Conservation (phyloP, 805 yeast species). For the Priceomyces medius region DNA sequence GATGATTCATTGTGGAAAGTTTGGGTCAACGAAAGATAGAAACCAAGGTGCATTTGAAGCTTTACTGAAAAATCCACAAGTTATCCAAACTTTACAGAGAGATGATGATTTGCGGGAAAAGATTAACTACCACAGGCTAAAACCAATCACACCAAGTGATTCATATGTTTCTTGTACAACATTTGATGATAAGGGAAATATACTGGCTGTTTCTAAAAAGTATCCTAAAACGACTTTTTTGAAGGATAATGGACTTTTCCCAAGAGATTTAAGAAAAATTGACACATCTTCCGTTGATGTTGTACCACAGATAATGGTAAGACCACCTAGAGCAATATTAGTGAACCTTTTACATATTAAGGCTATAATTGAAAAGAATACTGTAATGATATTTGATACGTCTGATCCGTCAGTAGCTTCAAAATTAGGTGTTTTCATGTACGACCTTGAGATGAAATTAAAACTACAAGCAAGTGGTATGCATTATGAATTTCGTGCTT, state of each 20-base stretch:
- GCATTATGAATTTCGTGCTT: conserved; percentile 73
- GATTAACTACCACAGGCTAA: conserved; percentile 20
- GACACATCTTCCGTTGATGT: conserved; percentile 75
- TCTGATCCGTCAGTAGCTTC: conserved; percentile 65
- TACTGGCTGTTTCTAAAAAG: conserved; percentile 66
- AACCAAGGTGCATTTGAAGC: conserved; percentile 2
- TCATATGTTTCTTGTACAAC: conserved; percentile 74
- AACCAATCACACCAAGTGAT: conserved; percentile 49
- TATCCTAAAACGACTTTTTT: conserved; percentile 73
- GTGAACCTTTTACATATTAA: conserved; percentile 84
- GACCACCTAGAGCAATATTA: conserved; percentile 69
- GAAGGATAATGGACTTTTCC: conserved; percentile 68
- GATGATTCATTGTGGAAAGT: neutral
- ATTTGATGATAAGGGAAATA: conserved; percentile 67
- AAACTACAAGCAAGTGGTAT: conserved; percentile 30
- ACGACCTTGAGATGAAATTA: conserved; percentile 77
- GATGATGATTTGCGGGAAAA: conserved; percentile 2
- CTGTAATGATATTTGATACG: conserved; percentile 82
- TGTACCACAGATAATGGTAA: conserved; percentile 83
- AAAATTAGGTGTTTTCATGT: conserved; percentile 72
- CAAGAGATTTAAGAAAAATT: conserved; percentile 83
- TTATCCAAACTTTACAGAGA: neutral
- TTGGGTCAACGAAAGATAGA: conserved; percentile 5
- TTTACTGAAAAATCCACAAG: neutral
- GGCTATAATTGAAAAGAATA: conserved; percentile 79